Percentiles rank a stretch among this genome's conserved stretches.
phyloP scores from a whole-genome alignment of 2,329 filamentous ascomycete genomes.

The Endoconidiophora polonica region DNA sequence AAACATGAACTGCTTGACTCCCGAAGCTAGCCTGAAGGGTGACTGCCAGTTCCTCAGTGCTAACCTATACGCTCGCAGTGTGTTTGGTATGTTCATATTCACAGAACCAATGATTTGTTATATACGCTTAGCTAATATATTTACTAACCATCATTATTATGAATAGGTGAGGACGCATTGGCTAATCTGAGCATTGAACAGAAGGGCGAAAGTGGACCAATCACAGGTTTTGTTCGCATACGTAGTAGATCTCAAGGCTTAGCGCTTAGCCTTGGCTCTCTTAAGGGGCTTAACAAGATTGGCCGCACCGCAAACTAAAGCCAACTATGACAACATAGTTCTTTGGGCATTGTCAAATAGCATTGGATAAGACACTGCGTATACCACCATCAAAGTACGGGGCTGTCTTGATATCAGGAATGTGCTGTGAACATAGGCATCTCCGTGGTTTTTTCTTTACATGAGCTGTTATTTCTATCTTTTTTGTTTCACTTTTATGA shows the following conservation, averaged over 20 bases:
- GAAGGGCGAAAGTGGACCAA: conserved; percentile 84
- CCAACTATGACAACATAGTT: no score
- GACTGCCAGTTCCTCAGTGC: conserved; percentile 97
- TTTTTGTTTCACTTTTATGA: conserved; percentile 2
- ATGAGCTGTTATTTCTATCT: background rate
- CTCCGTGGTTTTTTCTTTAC: no score
- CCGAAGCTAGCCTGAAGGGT: conserved; percentile 88
- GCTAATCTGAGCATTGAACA: conserved; percentile 97
- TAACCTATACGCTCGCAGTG: conserved; percentile 88
- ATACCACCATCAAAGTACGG: no score
- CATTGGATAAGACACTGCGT: no score
- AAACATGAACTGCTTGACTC: conserved; percentile 96
- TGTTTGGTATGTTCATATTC: conserved; percentile 64
- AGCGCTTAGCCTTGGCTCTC: conserved; percentile 77
- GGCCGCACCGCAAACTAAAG: conserved; percentile 24
- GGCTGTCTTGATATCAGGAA: no score
- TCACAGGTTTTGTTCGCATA: conserved; percentile 95
- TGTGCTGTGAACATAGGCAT: no score
- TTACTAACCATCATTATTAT: conserved; percentile 3
- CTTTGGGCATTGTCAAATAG: background rate
- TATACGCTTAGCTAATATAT: background rate
- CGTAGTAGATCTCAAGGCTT: conserved; percentile 91
- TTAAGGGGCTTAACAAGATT: conserved; percentile 87
- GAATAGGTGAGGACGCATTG: conserved; percentile 82
- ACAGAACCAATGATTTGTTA: no score